Base-by-base conservation (phyloP, 78 protist genomes). In the Guillardia theta region DNA sequence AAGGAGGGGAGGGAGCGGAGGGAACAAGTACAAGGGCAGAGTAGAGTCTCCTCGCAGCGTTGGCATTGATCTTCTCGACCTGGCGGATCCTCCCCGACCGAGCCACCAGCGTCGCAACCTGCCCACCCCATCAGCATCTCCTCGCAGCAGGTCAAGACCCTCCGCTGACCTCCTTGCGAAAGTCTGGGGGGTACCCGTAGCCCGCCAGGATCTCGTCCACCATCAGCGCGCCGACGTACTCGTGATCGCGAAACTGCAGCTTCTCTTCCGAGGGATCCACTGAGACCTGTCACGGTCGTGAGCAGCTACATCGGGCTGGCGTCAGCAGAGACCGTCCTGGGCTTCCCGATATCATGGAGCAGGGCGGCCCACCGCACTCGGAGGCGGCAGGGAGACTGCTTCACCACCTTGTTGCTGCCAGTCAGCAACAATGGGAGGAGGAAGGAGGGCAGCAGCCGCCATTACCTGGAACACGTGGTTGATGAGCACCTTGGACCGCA, bases 311-410 rank as follows among this genome's bases (percentile, higher is more conserved):
- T n/a, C n/a, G n/a, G n/a, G 41, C 4, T 18, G 41, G 45, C 36
- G 33, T 70, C 83, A 24, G 10, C 10, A 12, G 41, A 12, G 83
- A 70, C 9, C 46, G 83, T 70, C 12, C 21, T 43, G 41, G 83
- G 83, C 41, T 70, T 70, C 46, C 83, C 83, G 83, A 70, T 33
- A 24, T 70, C 83, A 24, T 70, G 83, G n/a, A 70, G 41, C 36
- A 70, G 83, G 9, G 83, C 83, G 45, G 83, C 83, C 83, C 83
- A 70, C 46, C 83, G 83, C 83, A 70, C 83, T 36, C 83, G 83
- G 45, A 70, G 83, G 41, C 83, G 83, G 41, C 83, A 70, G 10
- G 83, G 41, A 4, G 83, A 24, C 83, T 70, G 83, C 36, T 24
- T 22, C 83, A 70, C 83, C 27, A 70, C n/a, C n/a, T n/a, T n/a